Evolutionary conservation across 768 basidiomycete species (phyloP).

Genomic region (Russula emetica): DNA sequence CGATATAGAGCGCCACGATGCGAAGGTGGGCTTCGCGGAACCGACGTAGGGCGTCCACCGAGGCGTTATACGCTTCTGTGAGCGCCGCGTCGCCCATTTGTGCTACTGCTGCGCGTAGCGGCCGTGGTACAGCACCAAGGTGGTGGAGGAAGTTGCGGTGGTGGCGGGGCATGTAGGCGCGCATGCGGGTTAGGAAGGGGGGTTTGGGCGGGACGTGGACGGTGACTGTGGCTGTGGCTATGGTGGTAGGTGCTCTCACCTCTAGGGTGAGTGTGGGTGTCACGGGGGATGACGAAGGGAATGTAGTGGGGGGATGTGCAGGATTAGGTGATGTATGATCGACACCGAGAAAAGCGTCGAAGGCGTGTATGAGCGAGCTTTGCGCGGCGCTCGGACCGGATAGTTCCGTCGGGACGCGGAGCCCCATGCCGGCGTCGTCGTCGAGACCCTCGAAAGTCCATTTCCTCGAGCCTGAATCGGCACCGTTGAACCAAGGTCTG

Average conservation of each 20-base stretch:
- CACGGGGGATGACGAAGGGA: background rate
- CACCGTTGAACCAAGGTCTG: slow-evolving; percentile 62
- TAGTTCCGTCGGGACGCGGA: slow-evolving; percentile 39
- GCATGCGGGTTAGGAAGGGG: slow-evolving; percentile 52
- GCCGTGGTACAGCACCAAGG: slow-evolving; percentile 44
- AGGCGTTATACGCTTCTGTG: slow-evolving; percentile 45
- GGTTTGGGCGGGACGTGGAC: slow-evolving; percentile 1
- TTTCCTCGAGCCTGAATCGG: slow-evolving; percentile 37
- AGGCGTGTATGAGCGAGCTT: slow-evolving; percentile 53
- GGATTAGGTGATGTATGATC: slow-evolving; percentile 39
- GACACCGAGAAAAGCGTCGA: slow-evolving; percentile 53
- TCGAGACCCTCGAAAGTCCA: slow-evolving; percentile 49
- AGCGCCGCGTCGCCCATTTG: slow-evolving; percentile 28
- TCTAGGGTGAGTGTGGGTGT: background rate
- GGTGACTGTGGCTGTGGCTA: background rate
- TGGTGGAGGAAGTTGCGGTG: slow-evolving; percentile 56
- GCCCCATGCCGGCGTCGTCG: slow-evolving; percentile 33
- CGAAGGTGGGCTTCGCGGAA: slow-evolving; percentile 58
- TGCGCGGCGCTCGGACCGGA: slow-evolving; percentile 61
- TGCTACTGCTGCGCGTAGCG: slow-evolving; percentile 44
- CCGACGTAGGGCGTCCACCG: slow-evolving; percentile 47
- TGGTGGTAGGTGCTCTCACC: background rate
- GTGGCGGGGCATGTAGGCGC: slow-evolving; percentile 56
- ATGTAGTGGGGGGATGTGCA: background rate
- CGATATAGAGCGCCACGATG: slow-evolving; percentile 53